Conservation (phyloP, 73 alveolate genomes). For the Paramecium primaurelia region DNA sequence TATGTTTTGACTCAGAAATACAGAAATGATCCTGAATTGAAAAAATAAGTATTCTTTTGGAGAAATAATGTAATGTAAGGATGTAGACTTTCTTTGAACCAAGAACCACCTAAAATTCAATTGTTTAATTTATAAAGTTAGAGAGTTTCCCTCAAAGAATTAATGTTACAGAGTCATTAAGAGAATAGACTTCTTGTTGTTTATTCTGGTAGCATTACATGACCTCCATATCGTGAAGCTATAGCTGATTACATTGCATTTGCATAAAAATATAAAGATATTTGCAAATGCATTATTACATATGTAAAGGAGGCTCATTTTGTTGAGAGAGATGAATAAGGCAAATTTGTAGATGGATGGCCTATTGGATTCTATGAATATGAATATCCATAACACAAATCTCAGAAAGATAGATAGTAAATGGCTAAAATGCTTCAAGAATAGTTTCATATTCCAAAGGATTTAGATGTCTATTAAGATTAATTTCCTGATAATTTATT, state of each 20-base stretch:
- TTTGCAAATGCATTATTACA: conserved; percentile 4
- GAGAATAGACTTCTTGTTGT: background rate
- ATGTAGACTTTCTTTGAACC: background rate
- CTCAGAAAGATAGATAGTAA: background rate
- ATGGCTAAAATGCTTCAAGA: background rate
- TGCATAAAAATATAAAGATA: background rate
- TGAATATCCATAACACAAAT: conserved; percentile 34
- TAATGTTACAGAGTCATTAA: background rate
- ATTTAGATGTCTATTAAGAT: background rate
- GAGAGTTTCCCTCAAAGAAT: background rate
- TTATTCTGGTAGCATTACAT: conserved; percentile 25
- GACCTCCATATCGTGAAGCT: conserved; percentile 48
- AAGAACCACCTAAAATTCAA: background rate
- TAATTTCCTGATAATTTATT: background rate
- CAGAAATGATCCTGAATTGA: conserved; percentile 3
- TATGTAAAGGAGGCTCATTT: conserved; percentile 41
- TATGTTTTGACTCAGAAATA: conserved; percentile 39
- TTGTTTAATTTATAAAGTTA: background rate
- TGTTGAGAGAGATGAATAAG: conserved; percentile 1
- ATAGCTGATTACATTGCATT: conserved; percentile 39
- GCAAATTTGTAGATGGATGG: conserved; percentile 43
- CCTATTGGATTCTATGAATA: conserved; percentile 44
- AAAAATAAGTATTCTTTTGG: conserved; percentile 20
- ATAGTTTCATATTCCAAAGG: background rate
- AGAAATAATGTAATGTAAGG: conserved; percentile 53